Evolutionary conservation across 768 basidiomycete species (phyloP).

Genomic region (Jaapia argillacea): DNA sequence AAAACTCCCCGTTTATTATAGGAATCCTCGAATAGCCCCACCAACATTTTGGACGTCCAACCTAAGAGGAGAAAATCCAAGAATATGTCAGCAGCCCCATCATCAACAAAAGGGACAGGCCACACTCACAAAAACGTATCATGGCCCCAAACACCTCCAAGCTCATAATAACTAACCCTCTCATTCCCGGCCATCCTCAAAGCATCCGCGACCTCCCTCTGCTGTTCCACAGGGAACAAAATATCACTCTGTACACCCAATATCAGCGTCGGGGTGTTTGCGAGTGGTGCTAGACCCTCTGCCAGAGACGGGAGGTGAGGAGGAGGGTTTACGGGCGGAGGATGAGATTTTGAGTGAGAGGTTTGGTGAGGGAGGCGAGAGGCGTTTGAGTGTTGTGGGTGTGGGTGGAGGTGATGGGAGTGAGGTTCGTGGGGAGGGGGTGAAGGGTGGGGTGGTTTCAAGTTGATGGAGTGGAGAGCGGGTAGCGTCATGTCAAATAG

Average conservation of each 20-base stretch:
- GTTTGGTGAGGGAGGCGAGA: conserved; percentile 18
- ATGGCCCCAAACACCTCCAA: conserved; percentile 99
- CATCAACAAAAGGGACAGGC: neutral
- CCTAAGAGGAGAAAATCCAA: conserved; percentile 22
- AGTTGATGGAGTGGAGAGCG: conserved; percentile 58
- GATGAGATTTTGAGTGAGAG: conserved; percentile 60
- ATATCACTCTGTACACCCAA: conserved; percentile 97
- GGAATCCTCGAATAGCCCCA: conserved; percentile 83
- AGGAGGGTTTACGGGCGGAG: conserved; percentile 62
- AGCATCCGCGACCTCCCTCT: conserved; percentile 89
- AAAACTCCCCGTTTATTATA: too few species aligned
- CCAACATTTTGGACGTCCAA: conserved; percentile 87
- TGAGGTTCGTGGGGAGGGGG: conserved; percentile 10
- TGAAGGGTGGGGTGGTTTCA: conserved; percentile 28
- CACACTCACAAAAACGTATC: conserved; percentile 87
- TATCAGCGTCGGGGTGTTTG: conserved; percentile 71
- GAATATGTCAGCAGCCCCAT: conserved; percentile 1
- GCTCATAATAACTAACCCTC: conserved; percentile 89
- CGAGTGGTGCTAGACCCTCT: conserved; percentile 65
- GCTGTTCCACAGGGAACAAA: conserved; percentile 94
- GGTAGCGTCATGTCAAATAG: conserved; percentile 89
- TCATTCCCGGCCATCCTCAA: conserved; percentile 84
- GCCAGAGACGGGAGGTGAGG: conserved; percentile 72
- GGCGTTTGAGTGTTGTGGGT: conserved; percentile 6
- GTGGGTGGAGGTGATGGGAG: conserved; percentile 12